Percentiles rank a stretch among this genome's conserved stretches.
phyloP scores from a whole-genome alignment of 106 monocot genomes.

The Apostasia ramifera region DNA sequence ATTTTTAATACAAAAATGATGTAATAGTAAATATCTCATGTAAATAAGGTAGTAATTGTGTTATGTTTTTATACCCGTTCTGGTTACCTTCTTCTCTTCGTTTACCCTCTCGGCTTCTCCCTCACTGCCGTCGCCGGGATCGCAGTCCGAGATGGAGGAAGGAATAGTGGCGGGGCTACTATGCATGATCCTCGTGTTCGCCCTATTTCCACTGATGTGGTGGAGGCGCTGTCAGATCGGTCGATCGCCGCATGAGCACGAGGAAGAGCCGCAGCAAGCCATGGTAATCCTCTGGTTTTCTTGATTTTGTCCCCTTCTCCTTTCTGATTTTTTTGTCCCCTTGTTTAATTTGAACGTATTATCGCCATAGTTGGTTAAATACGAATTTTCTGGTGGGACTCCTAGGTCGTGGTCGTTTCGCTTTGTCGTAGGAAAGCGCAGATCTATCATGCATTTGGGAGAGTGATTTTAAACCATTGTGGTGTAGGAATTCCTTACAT shows the following conservation, averaged over 20 bases:
- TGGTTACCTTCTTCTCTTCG: no score
- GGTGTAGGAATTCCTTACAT: no score
- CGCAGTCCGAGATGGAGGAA: conserved; percentile 11
- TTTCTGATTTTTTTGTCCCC: not conserved
- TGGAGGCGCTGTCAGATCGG: conserved; percentile 50
- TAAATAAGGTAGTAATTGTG: no score
- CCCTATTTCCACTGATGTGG: conserved; percentile 41
- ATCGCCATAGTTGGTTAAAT: not conserved
- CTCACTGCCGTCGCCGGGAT: not conserved
- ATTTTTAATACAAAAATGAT: no score
- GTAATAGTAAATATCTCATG: no score
- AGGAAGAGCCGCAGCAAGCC: conserved; percentile 28
- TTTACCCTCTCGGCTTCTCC: no score
- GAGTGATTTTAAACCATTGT: no score
- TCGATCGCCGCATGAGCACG: conserved; percentile 21
- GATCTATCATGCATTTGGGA: not conserved
- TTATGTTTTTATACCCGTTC: no score
- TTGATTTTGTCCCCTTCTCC: not conserved
- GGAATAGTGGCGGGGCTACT: conserved; percentile 29
- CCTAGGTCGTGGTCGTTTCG: not conserved
- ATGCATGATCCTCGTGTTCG: conserved; percentile 47
- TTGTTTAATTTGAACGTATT: not conserved
- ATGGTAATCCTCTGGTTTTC: conserved; percentile 15
- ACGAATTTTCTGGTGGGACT: no score
- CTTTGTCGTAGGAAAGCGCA: not conserved